phyloP scores from a whole-genome alignment of 257 asterid species.

The Ligustrum vulgare region DNA sequence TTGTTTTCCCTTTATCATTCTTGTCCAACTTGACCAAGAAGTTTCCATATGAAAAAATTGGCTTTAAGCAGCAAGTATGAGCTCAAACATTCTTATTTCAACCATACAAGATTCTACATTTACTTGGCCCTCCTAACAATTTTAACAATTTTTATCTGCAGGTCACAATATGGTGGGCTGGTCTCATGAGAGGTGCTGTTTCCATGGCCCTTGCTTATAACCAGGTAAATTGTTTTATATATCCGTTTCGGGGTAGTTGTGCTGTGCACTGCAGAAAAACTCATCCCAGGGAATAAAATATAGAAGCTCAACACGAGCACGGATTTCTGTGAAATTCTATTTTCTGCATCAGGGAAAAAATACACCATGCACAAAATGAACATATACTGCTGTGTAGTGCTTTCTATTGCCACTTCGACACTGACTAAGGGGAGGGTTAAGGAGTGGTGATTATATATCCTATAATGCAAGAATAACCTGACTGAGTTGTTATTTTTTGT shows the following conservation, averaged over 20 bases:
- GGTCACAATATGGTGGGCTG: conserved; percentile 75
- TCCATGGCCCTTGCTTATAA: conserved; percentile 71
- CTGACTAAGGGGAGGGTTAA: too few relatives aligned
- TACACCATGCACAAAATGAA: too few relatives aligned
- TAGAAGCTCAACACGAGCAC: background rate
- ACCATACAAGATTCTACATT: conserved; percentile 19
- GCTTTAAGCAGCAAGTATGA: conserved; percentile 24
- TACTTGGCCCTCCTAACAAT: conserved; percentile 3
- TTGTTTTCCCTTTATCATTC: conserved; percentile 24
- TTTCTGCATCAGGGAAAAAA: too few relatives aligned
- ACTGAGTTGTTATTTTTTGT: conserved; percentile 1
- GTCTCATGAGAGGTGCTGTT: conserved; percentile 69
- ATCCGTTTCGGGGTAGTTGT: background rate
- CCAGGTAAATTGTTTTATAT: conserved; percentile 34
- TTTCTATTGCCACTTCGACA: too few relatives aligned
- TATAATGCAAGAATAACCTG: background rate
- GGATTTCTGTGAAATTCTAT: too few relatives aligned
- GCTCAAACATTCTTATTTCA: conserved; percentile 1
- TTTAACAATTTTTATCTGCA: conserved; percentile 22
- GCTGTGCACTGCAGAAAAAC: background rate
- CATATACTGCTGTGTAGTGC: too few relatives aligned
- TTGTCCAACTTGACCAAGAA: conserved; percentile 18
- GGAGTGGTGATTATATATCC: background rate
- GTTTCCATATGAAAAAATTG: conserved; percentile 9
- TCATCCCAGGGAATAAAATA: background rate